Evolutionary conservation across 495 filamentous ascomycete genomes (phyloP), one percentile per base, ranked within the genome.

Genomic region (Neurospora sp.): DNA sequence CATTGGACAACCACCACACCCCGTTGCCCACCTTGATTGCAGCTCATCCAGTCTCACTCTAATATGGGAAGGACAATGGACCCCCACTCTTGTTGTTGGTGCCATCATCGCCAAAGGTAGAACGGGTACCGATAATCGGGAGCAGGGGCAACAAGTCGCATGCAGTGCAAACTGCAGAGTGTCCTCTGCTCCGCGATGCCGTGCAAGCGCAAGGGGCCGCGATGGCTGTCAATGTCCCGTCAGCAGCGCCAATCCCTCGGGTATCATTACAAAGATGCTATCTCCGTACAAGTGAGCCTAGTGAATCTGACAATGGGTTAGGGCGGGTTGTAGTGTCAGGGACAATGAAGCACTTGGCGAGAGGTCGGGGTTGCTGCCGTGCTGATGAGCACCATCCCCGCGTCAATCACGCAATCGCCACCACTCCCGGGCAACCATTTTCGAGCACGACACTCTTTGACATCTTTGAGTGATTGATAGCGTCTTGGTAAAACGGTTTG

Each of bases 361-460:
- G 27, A 61, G 53, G 53, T 37, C 20, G 71, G 22, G 14, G 37
- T 20, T 53, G 37, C 20, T 12, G 12, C 14, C 8, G 45, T 20
- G 38, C 22, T 53, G 39, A 44, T 45, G 68, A 71, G 31, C 73
- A 73, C 72, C 75, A 78, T 78, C 65, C 69, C 73, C 71, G 70
- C 69, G 71, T 69, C 68, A 74, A 77, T 77, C 75, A 75, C 77
- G 75, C 75, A 42, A 75, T 77, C 74, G 68, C 35, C 74, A 14
- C 70, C 69, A 59, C 22, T 71, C 71, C 22, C 44, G 38, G 8
- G 38, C 44, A 71, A 41, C n/a, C 22, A 16, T 27, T 27, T 39
- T 22, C 39, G 45, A 61, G 47, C 71, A 18, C 53, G 5, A 61
- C 53, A 61, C 12, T 61, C 27, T 61, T 14, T 3, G 12, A 8